Evolutionary conservation across 305 asterid species (phyloP).

Genomic region (Andrographis paniculata): DNA sequence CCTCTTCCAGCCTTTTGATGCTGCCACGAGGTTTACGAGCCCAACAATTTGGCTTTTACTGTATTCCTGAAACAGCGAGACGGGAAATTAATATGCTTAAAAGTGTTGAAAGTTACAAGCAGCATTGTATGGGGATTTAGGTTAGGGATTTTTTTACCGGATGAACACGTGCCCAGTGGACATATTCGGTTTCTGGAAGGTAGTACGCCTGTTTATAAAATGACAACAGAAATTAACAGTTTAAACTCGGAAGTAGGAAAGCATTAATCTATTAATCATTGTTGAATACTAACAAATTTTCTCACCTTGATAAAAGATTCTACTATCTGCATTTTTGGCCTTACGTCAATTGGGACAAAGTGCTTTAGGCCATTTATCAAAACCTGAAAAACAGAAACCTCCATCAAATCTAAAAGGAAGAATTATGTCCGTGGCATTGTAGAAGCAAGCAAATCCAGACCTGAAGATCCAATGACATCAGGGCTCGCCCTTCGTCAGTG

Average conservation of each 20-base stretch:
- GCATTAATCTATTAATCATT: too few species aligned
- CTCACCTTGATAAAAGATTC: constrained; percentile 90
- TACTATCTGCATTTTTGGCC: constrained; percentile 76
- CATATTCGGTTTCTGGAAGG: constrained; percentile 97
- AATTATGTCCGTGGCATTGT: background rate
- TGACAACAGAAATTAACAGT: too few species aligned
- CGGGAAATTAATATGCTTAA: background rate
- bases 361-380: constrained; percentile 92
- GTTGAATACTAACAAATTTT: background rate
- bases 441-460: constrained; percentile 39
- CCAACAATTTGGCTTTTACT: constrained; percentile 75
- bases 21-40: constrained; percentile 76
- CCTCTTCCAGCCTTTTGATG: constrained; percentile 95
- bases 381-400: constrained; percentile 46
- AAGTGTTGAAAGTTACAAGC: background rate
- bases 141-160: constrained; percentile 41
- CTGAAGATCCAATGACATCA: constrained; percentile 98
- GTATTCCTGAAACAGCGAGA: constrained; percentile 54
- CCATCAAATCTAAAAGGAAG: constrained; percentile 14
- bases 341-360: constrained; percentile 67
- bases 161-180: constrained; percentile 95
- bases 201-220: constrained; percentile 66
- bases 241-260: too few species aligned
- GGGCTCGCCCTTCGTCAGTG: constrained; percentile 97
- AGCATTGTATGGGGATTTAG: background rate